phyloP scores from a whole-genome alignment of 805 yeast species.

The Sugiyamaella valdiviana region DNA sequence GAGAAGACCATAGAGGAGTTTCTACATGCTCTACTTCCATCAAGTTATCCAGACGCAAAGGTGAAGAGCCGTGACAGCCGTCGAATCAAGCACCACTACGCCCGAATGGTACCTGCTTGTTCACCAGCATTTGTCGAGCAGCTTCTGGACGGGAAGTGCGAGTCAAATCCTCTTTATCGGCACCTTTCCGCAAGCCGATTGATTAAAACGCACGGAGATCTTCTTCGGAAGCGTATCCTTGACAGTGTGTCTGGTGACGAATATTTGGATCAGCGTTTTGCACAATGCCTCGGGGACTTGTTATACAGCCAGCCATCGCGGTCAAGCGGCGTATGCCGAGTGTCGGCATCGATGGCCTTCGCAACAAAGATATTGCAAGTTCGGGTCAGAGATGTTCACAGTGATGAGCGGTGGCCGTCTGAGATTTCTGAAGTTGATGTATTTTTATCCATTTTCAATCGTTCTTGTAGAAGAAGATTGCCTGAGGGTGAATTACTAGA shows the following conservation, averaged over 20 bases:
- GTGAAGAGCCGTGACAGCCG: not conserved
- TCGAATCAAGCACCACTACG: not conserved
- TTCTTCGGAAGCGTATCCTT: not conserved
- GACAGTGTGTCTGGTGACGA: not conserved
- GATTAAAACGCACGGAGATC: not conserved
- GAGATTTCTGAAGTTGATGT: not conserved
- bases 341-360: constrained; percentile 1
- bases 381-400: not conserved
- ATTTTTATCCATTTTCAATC: not conserved
- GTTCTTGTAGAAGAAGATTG: not conserved
- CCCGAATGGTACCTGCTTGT: not conserved
- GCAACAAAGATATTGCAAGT: not conserved
- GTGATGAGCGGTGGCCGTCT: not conserved
- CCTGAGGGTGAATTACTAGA: not conserved
- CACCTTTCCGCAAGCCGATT: not conserved
- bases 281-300: too few relatives aligned
- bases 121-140: not conserved
- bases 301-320: too few relatives aligned
- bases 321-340: not conserved
- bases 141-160: not conserved
- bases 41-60: not conserved
- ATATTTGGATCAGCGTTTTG: too few relatives aligned
- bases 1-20: not conserved
- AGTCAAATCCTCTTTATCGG: not conserved
- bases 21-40: not conserved